Percentiles rank a stretch among this genome's conserved stretches.
These are phyloP conservation scores for Seiridium cupressi DNA, from an alignment of 2,329 filamentous ascomycete genomes.

Conservation along the genomic window DNA sequence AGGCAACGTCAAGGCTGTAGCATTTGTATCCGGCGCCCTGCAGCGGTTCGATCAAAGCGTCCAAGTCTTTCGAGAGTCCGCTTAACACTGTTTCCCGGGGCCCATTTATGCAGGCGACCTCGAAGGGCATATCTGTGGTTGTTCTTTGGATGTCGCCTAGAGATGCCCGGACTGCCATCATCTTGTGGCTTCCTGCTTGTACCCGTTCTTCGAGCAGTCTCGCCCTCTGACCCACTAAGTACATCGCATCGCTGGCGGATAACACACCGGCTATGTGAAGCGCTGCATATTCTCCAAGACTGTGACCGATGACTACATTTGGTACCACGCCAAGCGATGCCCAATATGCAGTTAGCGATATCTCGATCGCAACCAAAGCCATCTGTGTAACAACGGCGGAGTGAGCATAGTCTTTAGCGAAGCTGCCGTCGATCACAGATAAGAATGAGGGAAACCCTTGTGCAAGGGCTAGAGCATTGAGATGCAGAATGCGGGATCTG, in stretches of 20 bases:
- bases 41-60: slow-evolving; percentile 39
- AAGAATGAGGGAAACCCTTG: slow-evolving; percentile 38
- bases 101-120: slow-evolving; percentile 62
- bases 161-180: slow-evolving; percentile 55
- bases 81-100: slow-evolving; percentile 61
- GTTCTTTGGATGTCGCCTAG: slow-evolving; percentile 37
- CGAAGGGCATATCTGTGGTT: slow-evolving; percentile 23
- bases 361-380: slow-evolving; percentile 29
- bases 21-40: slow-evolving; percentile 37
- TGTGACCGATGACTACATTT: slow-evolving; percentile 42
- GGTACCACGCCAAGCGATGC: slow-evolving; percentile 33
- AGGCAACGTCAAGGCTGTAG: slow-evolving; percentile 47
- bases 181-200: slow-evolving; percentile 53
- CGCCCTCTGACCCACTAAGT: slow-evolving; percentile 56
- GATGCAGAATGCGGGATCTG: slow-evolving; percentile 27
- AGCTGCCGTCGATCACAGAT: slow-evolving; percentile 39
- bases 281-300: slow-evolving; percentile 61
- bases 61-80: slow-evolving; percentile 47
- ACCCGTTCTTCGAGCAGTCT: slow-evolving; percentile 53
- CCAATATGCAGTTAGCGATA: slow-evolving; percentile 36
- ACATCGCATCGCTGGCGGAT: slow-evolving; percentile 56
- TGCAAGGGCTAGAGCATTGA: slow-evolving; percentile 26
- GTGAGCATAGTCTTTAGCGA: slow-evolving; percentile 37
- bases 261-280: slow-evolving; percentile 58
- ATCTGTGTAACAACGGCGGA: slow-evolving; percentile 31